Evolutionary conservation across 805 yeast genomes (phyloP).

Genomic region (Myxozyma mucilagina): DNA sequence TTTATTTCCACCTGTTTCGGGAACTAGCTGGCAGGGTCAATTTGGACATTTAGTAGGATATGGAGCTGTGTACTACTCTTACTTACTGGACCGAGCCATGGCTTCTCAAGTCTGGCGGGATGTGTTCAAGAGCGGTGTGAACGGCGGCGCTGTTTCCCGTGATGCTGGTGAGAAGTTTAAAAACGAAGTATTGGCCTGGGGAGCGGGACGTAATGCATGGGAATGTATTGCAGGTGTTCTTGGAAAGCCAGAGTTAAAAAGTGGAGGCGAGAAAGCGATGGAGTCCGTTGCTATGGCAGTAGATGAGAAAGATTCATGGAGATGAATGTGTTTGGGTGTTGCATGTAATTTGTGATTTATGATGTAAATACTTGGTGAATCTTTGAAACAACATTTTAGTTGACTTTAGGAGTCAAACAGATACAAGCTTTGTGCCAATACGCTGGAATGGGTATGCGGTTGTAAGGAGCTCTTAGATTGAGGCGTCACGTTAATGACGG

Average conservation of each 20-base stretch:
- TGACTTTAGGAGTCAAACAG: no score
- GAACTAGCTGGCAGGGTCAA: slow-evolving; percentile 87
- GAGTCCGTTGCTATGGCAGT: slow-evolving; percentile 20
- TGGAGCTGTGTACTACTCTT: slow-evolving; percentile 92
- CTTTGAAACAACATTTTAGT: background rate
- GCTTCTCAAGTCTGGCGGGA: slow-evolving; percentile 82
- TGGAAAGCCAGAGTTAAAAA: slow-evolving; percentile 57
- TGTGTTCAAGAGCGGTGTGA: slow-evolving; percentile 49
- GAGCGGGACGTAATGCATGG: slow-evolving; percentile 93
- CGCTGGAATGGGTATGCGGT: background rate
- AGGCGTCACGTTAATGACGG: no score
- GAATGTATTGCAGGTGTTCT: slow-evolving; percentile 75
- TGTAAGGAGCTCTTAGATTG: no score
- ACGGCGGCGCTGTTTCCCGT: slow-evolving; percentile 65
- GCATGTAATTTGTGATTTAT: background rate
- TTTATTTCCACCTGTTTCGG: slow-evolving; percentile 59
- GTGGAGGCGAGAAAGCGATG: slow-evolving; percentile 77
- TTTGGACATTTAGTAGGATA: slow-evolving; percentile 92
- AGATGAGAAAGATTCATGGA: slow-evolving; percentile 20
- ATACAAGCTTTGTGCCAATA: no score
- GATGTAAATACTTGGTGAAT: background rate
- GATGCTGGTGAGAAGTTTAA: slow-evolving; percentile 75
- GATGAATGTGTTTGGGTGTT: background rate
- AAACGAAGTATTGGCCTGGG: slow-evolving; percentile 78
- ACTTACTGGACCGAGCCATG: slow-evolving; percentile 86